Evolutionary conservation across 73 alveolate species (phyloP), one percentile per base, ranked within the genome.

Genomic region (Paramecium primaurelia): DNA sequence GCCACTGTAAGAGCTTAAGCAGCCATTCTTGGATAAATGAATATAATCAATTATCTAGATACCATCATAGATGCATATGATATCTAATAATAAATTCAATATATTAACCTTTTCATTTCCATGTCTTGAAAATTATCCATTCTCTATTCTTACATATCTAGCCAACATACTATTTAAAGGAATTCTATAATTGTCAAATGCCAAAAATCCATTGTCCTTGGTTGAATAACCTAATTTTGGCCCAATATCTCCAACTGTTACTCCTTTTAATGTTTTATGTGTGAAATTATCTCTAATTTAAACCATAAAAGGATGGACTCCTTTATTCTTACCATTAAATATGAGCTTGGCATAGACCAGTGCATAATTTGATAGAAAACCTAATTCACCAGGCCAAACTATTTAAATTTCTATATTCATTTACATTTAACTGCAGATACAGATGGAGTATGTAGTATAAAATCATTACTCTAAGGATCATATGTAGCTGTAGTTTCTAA

Each of bases 201-300:
- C 68, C 69, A 92, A 60, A 84, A 86, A 97, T 36, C 99, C 99
- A 92, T 95, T 97, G 86, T 97, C 99, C 37, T 95, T 96, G 10
- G 94, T 92, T 18, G 64, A 10, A 86, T 86, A 94, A 2, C 99
- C 99, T 54, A 87, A 83, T 71, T 97, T 97, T 28, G 99, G 99
- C 60, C 99, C 99, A 40, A 97, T 97, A 54, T 97, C 99, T 34
- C 99, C 99, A 8, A 95, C 94, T 12, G 86, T 89, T 32, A 97
- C 94, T 5, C 99, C 99, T 5, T 94, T 93, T 16, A 97, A 73
- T 4, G 97, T 95, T 73, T 86, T 58, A 44, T 92, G 95, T 18
- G 98, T 95, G 18, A 94, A 85, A 9, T 54, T 36, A 69, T 95
- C 98, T 77, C 99, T 85, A 58, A 96, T 96, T 93, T 92, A 96